phyloP scores from a whole-genome alignment of 176 grass and related monocot genomes.

The Metroxylon sagu region DNA sequence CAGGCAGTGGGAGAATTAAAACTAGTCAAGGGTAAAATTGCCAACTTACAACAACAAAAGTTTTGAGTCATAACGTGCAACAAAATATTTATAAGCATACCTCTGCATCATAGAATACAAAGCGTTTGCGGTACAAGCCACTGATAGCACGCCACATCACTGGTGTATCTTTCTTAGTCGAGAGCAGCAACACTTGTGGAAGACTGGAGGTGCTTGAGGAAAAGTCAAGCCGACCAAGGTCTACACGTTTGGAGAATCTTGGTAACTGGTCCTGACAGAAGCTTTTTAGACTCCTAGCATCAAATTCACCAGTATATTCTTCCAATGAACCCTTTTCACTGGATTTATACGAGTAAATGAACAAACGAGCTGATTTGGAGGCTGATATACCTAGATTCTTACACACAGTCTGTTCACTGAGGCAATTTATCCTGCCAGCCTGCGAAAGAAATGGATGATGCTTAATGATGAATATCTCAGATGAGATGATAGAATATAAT shows the following conservation, averaged over 20 bases:
- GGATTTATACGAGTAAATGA: slow-evolving; percentile 69
- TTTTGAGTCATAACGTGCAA: no score
- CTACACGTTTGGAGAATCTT: slow-evolving; percentile 71
- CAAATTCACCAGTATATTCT: slow-evolving; percentile 69
- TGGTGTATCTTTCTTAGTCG: slow-evolving; percentile 81
- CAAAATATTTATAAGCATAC: slow-evolving; percentile 18
- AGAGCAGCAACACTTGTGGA: slow-evolving; percentile 72
- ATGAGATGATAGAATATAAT: not conserved
- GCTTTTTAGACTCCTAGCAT: slow-evolving; percentile 72
- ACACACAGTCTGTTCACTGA: slow-evolving; percentile 58
- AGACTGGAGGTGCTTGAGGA: slow-evolving; percentile 37
- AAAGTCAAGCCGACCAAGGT: slow-evolving; percentile 48
- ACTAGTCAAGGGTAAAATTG: not conserved
- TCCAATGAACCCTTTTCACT: slow-evolving; percentile 59
- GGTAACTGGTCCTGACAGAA: slow-evolving; percentile 89
- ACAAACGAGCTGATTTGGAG: slow-evolving; percentile 51
- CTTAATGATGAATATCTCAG: not conserved
- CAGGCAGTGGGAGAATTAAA: no score
- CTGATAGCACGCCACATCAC: slow-evolving; percentile 78
- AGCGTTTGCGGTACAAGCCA: slow-evolving; percentile 56
- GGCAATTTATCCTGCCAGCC: slow-evolving; percentile 77
- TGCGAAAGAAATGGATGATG: slow-evolving; percentile 29
- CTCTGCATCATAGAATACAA: slow-evolving; percentile 81
- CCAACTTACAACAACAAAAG: not conserved
- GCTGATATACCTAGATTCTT: slow-evolving; percentile 44